phyloP scores from a whole-genome alignment of 2,329 filamentous ascomycete genomes.

The Ustulina deusta region DNA sequence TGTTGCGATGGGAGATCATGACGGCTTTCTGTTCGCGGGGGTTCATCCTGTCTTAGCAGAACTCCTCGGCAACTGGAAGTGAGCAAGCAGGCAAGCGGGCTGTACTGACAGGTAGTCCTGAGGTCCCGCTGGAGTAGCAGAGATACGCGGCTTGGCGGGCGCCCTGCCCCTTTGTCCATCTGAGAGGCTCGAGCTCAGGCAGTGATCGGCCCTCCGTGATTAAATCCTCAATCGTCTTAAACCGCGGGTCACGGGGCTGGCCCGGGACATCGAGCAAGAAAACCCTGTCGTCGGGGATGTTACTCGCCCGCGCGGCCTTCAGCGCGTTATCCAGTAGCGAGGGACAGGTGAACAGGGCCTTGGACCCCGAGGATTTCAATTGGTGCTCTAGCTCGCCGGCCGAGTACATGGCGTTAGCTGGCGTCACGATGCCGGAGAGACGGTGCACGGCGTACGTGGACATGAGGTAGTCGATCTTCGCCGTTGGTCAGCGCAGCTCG shows the following conservation, averaged over 20 bases:
- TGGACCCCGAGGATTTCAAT: slow-evolving; percentile 72
- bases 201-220: slow-evolving; percentile 67
- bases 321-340: slow-evolving; percentile 72
- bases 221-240: slow-evolving; percentile 73
- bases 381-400: slow-evolving; percentile 75
- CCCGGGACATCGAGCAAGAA: slow-evolving; percentile 68
- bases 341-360: slow-evolving; percentile 76
- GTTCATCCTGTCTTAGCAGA: slow-evolving; percentile 3
- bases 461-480: slow-evolving; percentile 72
- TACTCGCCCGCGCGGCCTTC: slow-evolving; percentile 69
- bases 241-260: slow-evolving; percentile 57
- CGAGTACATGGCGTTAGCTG: slow-evolving; percentile 78
- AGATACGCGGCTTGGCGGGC: slow-evolving; percentile 75
- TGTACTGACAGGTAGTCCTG: slow-evolving; percentile 71
- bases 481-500: slow-evolving; percentile 25
- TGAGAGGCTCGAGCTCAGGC: slow-evolving; percentile 61
- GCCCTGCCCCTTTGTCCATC: slow-evolving; percentile 70
- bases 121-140: slow-evolving; percentile 80
- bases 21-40: slow-evolving; percentile 72
- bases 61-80: not conserved
- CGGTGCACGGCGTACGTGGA: slow-evolving; percentile 76
- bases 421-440: slow-evolving; percentile 74
- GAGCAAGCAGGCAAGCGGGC: too few relatives aligned
- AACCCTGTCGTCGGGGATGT: slow-evolving; percentile 71
- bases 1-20: slow-evolving; percentile 80